phyloP scores from a whole-genome alignment of 768 basidiomycete genomes.

The Termitomyces sp. region DNA sequence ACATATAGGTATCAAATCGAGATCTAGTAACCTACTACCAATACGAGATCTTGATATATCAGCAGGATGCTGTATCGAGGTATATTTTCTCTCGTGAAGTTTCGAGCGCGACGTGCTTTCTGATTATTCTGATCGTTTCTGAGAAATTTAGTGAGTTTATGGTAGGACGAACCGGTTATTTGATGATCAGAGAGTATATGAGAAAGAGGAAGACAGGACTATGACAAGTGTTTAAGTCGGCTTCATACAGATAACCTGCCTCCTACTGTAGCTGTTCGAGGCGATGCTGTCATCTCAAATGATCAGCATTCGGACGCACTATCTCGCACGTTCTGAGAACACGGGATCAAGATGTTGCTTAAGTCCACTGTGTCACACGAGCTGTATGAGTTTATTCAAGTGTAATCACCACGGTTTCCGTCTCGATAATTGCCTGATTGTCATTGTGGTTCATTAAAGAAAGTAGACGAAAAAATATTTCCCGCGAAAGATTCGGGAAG shows the following conservation, averaged over 20 bases:
- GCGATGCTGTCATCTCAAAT: not conserved
- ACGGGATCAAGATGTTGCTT: not conserved
- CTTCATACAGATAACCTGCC: no score
- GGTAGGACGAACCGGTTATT: no score
- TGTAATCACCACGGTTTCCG: no score
- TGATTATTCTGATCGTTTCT: not conserved
- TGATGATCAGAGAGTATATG: no score
- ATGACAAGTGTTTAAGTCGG: no score
- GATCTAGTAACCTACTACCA: not conserved
- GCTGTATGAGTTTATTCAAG: no score
- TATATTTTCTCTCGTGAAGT: not conserved
- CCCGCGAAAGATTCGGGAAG: not conserved
- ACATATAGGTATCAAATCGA: not conserved
- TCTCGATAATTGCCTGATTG: not conserved
- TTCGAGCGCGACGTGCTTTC: not conserved
- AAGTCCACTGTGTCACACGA: not conserved
- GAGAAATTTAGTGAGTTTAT: not conserved
- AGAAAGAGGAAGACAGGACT: no score
- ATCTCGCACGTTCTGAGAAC: no score
- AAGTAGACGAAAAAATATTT: not conserved
- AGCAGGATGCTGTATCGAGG: not conserved
- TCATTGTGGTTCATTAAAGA: no score
- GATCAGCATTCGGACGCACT: not conserved
- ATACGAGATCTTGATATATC: not conserved
- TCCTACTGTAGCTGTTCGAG: not conserved